Percentiles rank a stretch among this genome's conserved stretches.
Evolutionary conservation across 768 basidiomycete species (phyloP).

Genomic region (Leccinum subgranulosum): DNA sequence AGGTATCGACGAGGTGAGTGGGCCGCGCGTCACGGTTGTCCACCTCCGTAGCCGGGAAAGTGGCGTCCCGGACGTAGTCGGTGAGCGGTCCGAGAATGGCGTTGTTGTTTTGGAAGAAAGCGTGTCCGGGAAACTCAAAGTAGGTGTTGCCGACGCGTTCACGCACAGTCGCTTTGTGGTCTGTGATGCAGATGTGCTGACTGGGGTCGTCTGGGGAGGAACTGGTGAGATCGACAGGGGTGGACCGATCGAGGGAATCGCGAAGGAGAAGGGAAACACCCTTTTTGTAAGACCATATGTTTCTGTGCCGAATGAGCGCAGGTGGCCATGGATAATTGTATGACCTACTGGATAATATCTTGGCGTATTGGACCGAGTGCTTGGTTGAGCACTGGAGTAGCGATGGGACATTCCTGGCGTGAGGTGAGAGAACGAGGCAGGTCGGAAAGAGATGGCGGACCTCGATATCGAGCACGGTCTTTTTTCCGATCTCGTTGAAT

Average conservation of each 20-base stretch:
- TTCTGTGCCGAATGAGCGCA: slow-evolving; percentile 42
- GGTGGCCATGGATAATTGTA: not conserved
- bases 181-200: slow-evolving; percentile 76
- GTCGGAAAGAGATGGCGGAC: slow-evolving; percentile 35
- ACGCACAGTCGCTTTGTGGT: slow-evolving; percentile 76
- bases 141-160: slow-evolving; percentile 78
- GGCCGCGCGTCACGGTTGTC: slow-evolving; percentile 27
- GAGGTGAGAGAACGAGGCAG: not conserved
- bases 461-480: slow-evolving; percentile 87
- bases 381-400: slow-evolving; percentile 74
- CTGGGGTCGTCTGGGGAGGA: slow-evolving; percentile 39
- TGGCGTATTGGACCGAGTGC: slow-evolving; percentile 59
- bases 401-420: slow-evolving; percentile 84
- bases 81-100: slow-evolving; percentile 82
- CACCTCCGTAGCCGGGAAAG: slow-evolving; percentile 43
- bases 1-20: slow-evolving; percentile 93
- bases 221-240: slow-evolving; percentile 22
- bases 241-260: slow-evolving; percentile 59
- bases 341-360: slow-evolving; percentile 61
- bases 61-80: slow-evolving; percentile 74
- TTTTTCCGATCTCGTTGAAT: slow-evolving; percentile 77
- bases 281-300: slow-evolving; percentile 75
- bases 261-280: slow-evolving; percentile 90
- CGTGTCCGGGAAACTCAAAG: slow-evolving; percentile 83
- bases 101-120: slow-evolving; percentile 99